These are phyloP conservation scores for Cryptosporidium sp. DNA, from an alignment of 169 alveolate genomes.

Conservation along the genomic window DNA sequence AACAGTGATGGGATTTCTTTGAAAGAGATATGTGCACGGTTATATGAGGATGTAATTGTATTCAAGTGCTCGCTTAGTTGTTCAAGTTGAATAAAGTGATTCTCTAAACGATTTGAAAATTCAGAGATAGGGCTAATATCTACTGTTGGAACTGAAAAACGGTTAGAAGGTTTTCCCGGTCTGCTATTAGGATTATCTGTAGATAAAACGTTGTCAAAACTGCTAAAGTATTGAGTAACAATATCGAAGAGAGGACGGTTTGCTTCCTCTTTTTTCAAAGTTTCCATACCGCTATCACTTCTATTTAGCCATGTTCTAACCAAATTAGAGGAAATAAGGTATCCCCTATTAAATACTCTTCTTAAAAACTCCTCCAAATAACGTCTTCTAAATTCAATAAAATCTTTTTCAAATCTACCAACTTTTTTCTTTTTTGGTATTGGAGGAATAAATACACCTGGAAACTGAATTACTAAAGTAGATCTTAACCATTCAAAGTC, in stretches of 20 bases:
- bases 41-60: constrained; percentile 51
- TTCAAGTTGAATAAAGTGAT: constrained; percentile 38
- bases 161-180: constrained; percentile 36
- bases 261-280: constrained; percentile 58
- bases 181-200: constrained; percentile 5
- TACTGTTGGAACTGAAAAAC: constrained; percentile 72
- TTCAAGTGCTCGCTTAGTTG: constrained; percentile 63
- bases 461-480: constrained; percentile 78
- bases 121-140: constrained; percentile 60
- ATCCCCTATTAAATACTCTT: constrained; percentile 71
- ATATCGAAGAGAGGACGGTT: constrained; percentile 70
- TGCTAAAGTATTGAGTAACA: constrained; percentile 66
- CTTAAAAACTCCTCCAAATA: constrained; percentile 80
- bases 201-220: constrained; percentile 69
- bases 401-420: constrained; percentile 79
- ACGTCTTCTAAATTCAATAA: constrained; percentile 80
- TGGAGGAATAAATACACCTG: constrained; percentile 83
- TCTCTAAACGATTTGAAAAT: constrained; percentile 52
- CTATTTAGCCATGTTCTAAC: constrained; percentile 70
- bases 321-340: constrained; percentile 59
- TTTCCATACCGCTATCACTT: constrained; percentile 72
- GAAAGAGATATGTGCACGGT: constrained; percentile 1
- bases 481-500: constrained; percentile 83
- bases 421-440: constrained; percentile 81
- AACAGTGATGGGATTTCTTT: constrained; percentile 54